These are phyloP conservation scores for Coccinonectria pachysandricola DNA, from an alignment of 2,329 filamentous ascomycete species.

Conservation along the genomic window DNA sequence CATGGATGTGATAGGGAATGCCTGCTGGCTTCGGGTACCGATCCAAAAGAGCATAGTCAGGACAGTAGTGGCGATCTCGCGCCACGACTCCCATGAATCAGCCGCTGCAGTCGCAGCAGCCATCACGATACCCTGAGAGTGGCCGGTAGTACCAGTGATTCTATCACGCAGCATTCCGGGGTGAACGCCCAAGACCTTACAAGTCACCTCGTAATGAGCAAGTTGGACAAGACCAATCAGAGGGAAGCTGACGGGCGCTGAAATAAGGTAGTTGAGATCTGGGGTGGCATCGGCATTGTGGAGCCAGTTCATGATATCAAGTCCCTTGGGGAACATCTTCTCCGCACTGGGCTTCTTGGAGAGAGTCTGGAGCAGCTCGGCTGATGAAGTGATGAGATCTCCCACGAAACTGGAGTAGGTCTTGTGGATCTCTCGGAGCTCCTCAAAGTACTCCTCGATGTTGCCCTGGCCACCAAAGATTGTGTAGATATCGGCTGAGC, in stretches of 20 bases:
- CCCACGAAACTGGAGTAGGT: conserved; percentile 88
- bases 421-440: conserved; percentile 80
- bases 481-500: conserved; percentile 75
- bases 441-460: conserved; percentile 99
- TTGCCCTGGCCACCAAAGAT: conserved; percentile 97
- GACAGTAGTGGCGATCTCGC: conserved; percentile 66
- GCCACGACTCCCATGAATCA: conserved; percentile 87
- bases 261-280: conserved; percentile 88
- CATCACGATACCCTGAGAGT: conserved; percentile 93
- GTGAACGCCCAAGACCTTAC: conserved; percentile 79
- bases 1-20: conserved; percentile 89
- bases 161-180: conserved; percentile 80
- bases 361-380: conserved; percentile 77
- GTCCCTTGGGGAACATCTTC: conserved; percentile 95
- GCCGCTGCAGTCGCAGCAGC: conserved; percentile 86
- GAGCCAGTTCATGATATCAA: conserved; percentile 91
- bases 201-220: conserved; percentile 90
- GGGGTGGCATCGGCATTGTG: conserved; percentile 82
- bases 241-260: conserved; percentile 89
- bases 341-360: conserved; percentile 75
- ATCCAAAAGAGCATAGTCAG: conserved; percentile 98
- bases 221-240: conserved; percentile 94
- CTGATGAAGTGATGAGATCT: conserved; percentile 70
- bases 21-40: conserved; percentile 90
- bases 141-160: conserved; percentile 81